A percentile compares a stretch with the other conserved stretches of the same genome.
These are phyloP conservation scores for Lactifluus volemus DNA, from an alignment of 768 basidiomycete genomes.

Conservation along the genomic window DNA sequence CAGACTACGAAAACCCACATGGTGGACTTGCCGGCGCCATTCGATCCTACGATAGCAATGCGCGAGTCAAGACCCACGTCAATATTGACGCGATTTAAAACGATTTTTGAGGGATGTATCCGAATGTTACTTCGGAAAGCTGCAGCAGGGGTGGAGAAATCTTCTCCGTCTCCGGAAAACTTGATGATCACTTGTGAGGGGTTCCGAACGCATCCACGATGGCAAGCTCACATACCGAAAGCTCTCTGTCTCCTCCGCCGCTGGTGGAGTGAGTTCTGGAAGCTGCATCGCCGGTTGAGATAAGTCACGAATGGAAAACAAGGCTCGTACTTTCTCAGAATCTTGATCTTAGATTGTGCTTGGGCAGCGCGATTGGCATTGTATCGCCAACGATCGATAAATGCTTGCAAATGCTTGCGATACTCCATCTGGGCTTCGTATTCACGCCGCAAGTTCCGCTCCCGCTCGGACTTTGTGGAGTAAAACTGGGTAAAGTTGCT, in stretches of 20 bases:
- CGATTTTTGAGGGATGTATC: constrained; percentile 69
- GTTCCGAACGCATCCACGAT: neutral
- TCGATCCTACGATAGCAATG: constrained; percentile 91
- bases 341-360: constrained; percentile 68
- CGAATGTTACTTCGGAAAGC: constrained; percentile 84
- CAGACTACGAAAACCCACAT: constrained; percentile 40
- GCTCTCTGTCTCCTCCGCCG: constrained; percentile 83
- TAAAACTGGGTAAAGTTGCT: constrained; percentile 99
- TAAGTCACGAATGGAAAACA: neutral
- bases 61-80: constrained; percentile 93
- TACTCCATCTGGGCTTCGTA: constrained; percentile 97
- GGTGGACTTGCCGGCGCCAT: constrained; percentile 95
- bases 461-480: constrained; percentile 93
- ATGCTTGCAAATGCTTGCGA: constrained; percentile 90
- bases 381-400: constrained; percentile 97
- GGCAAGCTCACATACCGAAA: constrained; percentile 56
- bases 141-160: constrained; percentile 94
- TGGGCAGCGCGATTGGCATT: constrained; percentile 94
- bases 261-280: constrained; percentile 89
- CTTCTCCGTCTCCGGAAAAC: constrained; percentile 95
- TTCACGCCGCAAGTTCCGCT: constrained; percentile 84
- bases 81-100: constrained; percentile 75
- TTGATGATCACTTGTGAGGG: constrained; percentile 22
- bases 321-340: constrained; percentile 58
- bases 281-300: constrained; percentile 37